Conservation (phyloP, 108 stramenopile species). For the Schizochytrium sp. region DNA sequence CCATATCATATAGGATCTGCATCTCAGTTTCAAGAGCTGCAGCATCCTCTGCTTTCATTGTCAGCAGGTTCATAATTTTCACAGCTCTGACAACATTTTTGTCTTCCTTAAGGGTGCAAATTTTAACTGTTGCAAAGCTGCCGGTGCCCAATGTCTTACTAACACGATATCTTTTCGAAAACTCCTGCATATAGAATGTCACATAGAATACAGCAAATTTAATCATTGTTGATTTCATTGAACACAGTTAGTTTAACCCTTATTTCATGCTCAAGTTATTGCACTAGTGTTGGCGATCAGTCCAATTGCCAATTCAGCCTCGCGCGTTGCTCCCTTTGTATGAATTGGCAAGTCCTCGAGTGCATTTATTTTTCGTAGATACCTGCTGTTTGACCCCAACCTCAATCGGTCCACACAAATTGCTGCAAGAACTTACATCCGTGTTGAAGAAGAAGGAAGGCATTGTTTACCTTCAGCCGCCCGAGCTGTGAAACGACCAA, state of each 20-base stretch:
- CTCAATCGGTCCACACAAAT: not conserved
- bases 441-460: slow-evolving; percentile 59
- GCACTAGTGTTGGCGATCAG: too few relatives aligned
- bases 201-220: not conserved
- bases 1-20: slow-evolving; percentile 60
- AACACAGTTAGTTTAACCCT: too few relatives aligned
- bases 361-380: too few relatives aligned
- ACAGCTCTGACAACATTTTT: slow-evolving; percentile 63
- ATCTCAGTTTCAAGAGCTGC: slow-evolving; percentile 65
- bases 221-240: too few relatives aligned
- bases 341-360: too few relatives aligned
- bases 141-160: slow-evolving; percentile 65
- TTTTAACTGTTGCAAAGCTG: slow-evolving; percentile 66
- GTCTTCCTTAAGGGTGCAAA: slow-evolving; percentile 63
- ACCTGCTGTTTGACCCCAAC: too few relatives aligned
- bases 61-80: slow-evolving; percentile 65
- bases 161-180: slow-evolving; percentile 62
- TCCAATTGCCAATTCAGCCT: too few relatives aligned
- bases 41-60: slow-evolving; percentile 61
- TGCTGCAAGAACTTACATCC: not conserved
- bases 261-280: too few relatives aligned
- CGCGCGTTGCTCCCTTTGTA: too few relatives aligned
- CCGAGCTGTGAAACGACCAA: too few relatives aligned
- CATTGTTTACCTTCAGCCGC: not conserved
- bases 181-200: slow-evolving; percentile 31